Evolutionary conservation across 192 early-diverging fungal genomes (phyloP).

Genomic region (Coemansia sp.): DNA sequence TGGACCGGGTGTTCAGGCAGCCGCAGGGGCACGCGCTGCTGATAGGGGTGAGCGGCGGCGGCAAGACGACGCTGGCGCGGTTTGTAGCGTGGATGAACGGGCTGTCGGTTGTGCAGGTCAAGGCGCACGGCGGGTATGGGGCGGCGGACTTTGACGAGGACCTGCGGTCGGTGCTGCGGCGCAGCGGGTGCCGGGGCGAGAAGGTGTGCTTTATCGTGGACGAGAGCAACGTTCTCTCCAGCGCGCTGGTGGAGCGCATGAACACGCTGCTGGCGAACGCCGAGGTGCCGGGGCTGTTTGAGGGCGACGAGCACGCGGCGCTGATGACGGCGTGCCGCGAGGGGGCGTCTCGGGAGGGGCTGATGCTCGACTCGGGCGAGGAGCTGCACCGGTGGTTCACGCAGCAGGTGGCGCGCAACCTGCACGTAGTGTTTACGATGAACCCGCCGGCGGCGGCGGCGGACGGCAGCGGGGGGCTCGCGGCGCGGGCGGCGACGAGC

Average conservation of each 20-base stretch:
- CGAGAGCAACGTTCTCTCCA: slow-evolving; percentile 95
- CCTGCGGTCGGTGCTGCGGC: slow-evolving; percentile 80
- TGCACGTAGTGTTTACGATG: slow-evolving; percentile 99
- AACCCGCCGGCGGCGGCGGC: slow-evolving; percentile 96
- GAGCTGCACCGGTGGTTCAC: slow-evolving; percentile 99
- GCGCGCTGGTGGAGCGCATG: slow-evolving; percentile 99
- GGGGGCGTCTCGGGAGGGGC: slow-evolving; percentile 87
- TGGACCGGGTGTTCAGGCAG: slow-evolving; percentile 98
- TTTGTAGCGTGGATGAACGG: slow-evolving; percentile 99
- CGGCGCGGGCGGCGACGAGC: slow-evolving; percentile 91
- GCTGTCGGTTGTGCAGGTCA: slow-evolving; percentile 91
- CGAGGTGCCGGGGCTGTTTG: slow-evolving; percentile 98
- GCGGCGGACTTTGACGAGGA: slow-evolving; percentile 99
- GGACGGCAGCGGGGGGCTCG: slow-evolving; percentile 64
- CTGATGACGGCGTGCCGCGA: slow-evolving; percentile 96
- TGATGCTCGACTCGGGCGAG: slow-evolving; percentile 89
- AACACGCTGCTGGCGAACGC: slow-evolving; percentile 98
- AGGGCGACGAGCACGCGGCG: slow-evolving; percentile 94
- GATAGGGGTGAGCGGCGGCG: slow-evolving; percentile 95
- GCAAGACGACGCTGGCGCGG: slow-evolving; percentile 96
- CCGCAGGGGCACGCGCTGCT: slow-evolving; percentile 97
- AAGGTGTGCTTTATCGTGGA: slow-evolving; percentile 98
- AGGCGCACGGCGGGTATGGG: slow-evolving; percentile 96
- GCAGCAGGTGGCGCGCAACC: slow-evolving; percentile 89
- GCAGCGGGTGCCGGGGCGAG: slow-evolving; percentile 95